A percentile compares a stretch with the other conserved stretches of the same genome.
phyloP scores from a whole-genome alignment of 176 grass and related monocot species.

The Poa pratensis region DNA sequence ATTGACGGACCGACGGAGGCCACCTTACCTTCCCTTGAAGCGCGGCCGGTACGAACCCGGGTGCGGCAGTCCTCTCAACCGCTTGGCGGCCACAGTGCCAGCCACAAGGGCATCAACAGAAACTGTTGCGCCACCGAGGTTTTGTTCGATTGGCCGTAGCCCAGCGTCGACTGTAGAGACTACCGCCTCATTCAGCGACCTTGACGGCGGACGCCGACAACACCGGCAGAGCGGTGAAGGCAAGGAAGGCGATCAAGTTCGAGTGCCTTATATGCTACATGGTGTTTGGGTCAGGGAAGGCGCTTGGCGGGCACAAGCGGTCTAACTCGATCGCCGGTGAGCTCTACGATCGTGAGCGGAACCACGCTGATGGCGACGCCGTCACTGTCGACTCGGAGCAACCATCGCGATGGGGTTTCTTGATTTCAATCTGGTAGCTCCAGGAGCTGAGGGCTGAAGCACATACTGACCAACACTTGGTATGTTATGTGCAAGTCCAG shows the following conservation, averaged over 20 bases:
- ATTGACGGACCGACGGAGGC: too few relatives aligned
- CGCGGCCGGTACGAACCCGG: slow-evolving; percentile 40
- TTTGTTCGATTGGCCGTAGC: not conserved
- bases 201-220: not conserved
- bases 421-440: slow-evolving; percentile 73
- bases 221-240: not conserved
- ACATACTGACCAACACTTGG: too few relatives aligned
- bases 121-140: slow-evolving; percentile 33
- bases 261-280: slow-evolving; percentile 62
- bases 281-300: slow-evolving; percentile 72
- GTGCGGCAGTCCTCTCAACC: slow-evolving; percentile 67
- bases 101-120: slow-evolving; percentile 60
- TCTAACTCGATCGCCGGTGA: slow-evolving; percentile 57
- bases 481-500: too few relatives aligned
- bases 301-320: slow-evolving; percentile 89
- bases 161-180: slow-evolving; percentile 44
- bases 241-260: slow-evolving; percentile 34
- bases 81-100: slow-evolving; percentile 65
- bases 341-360: not conserved
- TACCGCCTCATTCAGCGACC: slow-evolving; percentile 26
- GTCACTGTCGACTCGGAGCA: slow-evolving; percentile 1
- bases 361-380: not conserved
- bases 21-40: too few relatives aligned
- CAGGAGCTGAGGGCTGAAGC: slow-evolving; percentile 47
- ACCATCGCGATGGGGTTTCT: slow-evolving; percentile 25